phyloP scores from a whole-genome alignment of 2,329 filamentous ascomycete genomes.

The Bertia moriformis region DNA sequence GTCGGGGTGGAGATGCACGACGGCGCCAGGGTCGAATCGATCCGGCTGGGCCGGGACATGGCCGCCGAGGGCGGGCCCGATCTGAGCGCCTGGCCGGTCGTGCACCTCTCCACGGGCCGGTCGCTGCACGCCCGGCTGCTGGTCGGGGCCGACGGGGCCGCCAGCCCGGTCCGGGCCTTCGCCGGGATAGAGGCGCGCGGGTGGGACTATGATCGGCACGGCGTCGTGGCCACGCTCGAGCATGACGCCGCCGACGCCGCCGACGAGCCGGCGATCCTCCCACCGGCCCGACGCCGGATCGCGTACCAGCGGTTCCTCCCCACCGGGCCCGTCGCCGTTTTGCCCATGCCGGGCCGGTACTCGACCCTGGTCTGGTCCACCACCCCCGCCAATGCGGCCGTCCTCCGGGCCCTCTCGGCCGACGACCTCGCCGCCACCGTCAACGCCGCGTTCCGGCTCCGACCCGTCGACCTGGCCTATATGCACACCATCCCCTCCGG shows the following conservation, averaged over 20 bases:
- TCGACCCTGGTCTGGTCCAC: conserved; percentile 92
- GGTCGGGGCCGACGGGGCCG: conserved; percentile 85
- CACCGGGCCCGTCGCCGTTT: conserved; percentile 76
- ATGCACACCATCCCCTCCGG: conserved; percentile 51
- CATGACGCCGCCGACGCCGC: no score
- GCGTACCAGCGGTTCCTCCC: conserved; percentile 94
- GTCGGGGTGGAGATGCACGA: conserved; percentile 60
- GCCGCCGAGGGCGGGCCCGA: conserved; percentile 51
- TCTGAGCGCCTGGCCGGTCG: conserved; percentile 73
- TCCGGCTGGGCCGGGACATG: conserved; percentile 56
- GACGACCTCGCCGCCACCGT: conserved; percentile 73
- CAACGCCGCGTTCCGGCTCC: conserved; percentile 81
- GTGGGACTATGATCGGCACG: conserved; percentile 87
- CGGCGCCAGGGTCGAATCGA: conserved; percentile 64
- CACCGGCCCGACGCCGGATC: no score
- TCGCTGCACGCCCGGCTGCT: conserved; percentile 68
- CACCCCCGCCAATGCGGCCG: conserved; percentile 62
- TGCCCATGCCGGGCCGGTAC: conserved; percentile 71
- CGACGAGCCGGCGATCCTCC: conserved; percentile 34
- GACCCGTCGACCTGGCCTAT: conserved; percentile 65
- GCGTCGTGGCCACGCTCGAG: conserved; percentile 76
- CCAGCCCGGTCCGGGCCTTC: conserved; percentile 82
- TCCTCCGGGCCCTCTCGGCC: conserved; percentile 61
- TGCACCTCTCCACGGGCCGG: conserved; percentile 55
- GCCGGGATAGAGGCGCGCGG: conserved; percentile 73